Base-by-base conservation (phyloP, 495 filamentous ascomycete species). In the Aspergillus cristatus region DNA sequence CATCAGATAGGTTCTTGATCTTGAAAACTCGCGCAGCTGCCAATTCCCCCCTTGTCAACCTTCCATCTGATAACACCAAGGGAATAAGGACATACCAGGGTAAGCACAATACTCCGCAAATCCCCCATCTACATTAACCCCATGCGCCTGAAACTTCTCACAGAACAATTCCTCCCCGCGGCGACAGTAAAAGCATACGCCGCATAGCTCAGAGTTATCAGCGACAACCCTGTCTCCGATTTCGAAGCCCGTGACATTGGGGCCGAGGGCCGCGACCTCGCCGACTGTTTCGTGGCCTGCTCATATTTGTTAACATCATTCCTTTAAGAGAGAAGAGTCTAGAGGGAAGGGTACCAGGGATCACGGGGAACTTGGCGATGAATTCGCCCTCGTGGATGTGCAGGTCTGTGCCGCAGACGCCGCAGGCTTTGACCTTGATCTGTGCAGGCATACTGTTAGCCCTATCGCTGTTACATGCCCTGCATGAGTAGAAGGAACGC, bases 171-270 rank as follows among this genome's bases (percentile, higher is more conserved):
- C 70, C 41, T 82, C 65, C 20, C 80, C 81, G 32, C 75, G 74
- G 38, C 79, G 76, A 57, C 79, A 85, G 63, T 84, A 83, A 68
- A 81, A 82, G 60, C 81, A 85, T 45, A 76, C 68, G 18, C 72
- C 71, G 64, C 81, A 85, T 18, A 82, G 73, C 58, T 84, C 81
- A 3, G 60, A 62, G 45, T 64, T 65, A 32, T 68, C 66, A 8
- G 61, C 70, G 15, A 74, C 74, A 10, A 82, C 79, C 45, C 78
- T 74, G 38, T 85, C 79, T 14, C 81, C 79, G 42, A 82, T 41
- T 24, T 67, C 40, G 60, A 85, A 83, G 35, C 62, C 72, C 45
- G 74, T 75, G 35, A 84, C 81, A 41, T 74, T 63, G 30, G 57
- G 52, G 16, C 74, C 74, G n/a, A 76, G 50, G 28, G 65, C 65